Evolutionary conservation across 2,329 filamentous ascomycete genomes (phyloP), one percentile per base, ranked within the genome.

Genomic region (Talaromyces sp.): DNA sequence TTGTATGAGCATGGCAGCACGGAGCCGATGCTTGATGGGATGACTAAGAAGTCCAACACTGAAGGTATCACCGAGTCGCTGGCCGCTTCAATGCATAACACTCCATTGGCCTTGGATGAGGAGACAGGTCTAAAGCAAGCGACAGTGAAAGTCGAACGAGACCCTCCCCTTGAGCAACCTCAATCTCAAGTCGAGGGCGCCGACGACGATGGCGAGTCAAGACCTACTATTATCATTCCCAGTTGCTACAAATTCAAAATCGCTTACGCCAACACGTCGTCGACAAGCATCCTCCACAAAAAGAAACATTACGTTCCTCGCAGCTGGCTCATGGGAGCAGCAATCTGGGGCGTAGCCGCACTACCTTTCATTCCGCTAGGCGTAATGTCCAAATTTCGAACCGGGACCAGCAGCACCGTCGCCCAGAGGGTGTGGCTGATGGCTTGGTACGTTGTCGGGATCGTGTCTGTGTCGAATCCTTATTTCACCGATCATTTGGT

Each of bases 201-300:
- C 3, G n/a, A 37, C 9, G 25, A 54, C 5, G 21, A 55, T 6
- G 52, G 37, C n/a, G 52, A 55, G 23, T 14, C 18, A 23, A 9
- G 37, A 16, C 52, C 52, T 11, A 37, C 12, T 23, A 9, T 55
- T 6, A 21, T 55, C 33, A 37, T 55, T 18, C 31, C 52, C 31
- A 31, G 52, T 12, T 55, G 52, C 31, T 55, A 55, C 52, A 55
- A 55, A 21, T 55, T 55, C 52, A 55, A 55, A 55, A 16, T 16
- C 11, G 33, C 31, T 31, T 55, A 55, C 52, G 37, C 52, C 21
- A 55, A 55, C 11, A 55, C 52, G 5, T 55, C 50, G 2, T 37
- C 50, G n/a, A 55, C 28, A 14, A 55, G 33, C n/a, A 37, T 55
- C 31, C 52, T 55, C 7, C n/a, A 37, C 21, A 33, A 21, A 55